Evolutionary conservation across 2,329 filamentous ascomycete genomes (phyloP).

Genomic region (Leptographium lundbergii): DNA sequence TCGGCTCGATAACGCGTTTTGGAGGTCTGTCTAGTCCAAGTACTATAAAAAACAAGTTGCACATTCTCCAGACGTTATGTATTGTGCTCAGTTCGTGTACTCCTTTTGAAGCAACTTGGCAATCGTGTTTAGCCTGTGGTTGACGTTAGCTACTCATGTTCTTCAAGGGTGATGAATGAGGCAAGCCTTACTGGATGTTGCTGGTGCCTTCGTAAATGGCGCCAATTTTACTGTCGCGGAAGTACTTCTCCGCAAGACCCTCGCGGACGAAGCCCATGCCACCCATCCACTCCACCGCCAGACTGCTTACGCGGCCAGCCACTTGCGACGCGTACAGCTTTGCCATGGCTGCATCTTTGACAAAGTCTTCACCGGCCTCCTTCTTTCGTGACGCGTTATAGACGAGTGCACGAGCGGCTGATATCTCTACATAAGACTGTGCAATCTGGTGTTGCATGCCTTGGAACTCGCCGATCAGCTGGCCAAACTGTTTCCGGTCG

Average conservation of each 20-base stretch:
- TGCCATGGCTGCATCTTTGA: constrained; percentile 93
- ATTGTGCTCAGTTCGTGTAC: constrained; percentile 28
- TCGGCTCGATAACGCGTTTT: too few species aligned
- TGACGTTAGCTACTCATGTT: not conserved
- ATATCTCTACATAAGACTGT: constrained; percentile 88
- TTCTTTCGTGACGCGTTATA: constrained; percentile 97
- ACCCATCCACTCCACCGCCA: constrained; percentile 97
- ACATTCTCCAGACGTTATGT: too few species aligned
- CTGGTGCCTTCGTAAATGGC: constrained; percentile 93
- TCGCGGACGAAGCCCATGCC: constrained; percentile 98
- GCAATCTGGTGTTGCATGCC: constrained; percentile 99
- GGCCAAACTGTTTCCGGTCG: constrained; percentile 92
- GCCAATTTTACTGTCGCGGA: constrained; percentile 95
- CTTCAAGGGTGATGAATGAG: not conserved
- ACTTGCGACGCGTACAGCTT: constrained; percentile 94
- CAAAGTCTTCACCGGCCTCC: constrained; percentile 92
- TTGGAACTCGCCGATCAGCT: constrained; percentile 91
- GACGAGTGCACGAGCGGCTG: constrained; percentile 79
- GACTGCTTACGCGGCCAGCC: constrained; percentile 70
- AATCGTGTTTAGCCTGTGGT: constrained; percentile 44
- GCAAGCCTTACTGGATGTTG: constrained; percentile 49
- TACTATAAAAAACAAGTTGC: not conserved
- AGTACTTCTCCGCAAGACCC: constrained; percentile 95
- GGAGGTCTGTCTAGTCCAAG: too few species aligned
- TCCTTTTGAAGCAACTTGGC: constrained; percentile 51